Base-by-base conservation (phyloP, 768 basidiomycete species). In the Lepiota brunneoincarnata region DNA sequence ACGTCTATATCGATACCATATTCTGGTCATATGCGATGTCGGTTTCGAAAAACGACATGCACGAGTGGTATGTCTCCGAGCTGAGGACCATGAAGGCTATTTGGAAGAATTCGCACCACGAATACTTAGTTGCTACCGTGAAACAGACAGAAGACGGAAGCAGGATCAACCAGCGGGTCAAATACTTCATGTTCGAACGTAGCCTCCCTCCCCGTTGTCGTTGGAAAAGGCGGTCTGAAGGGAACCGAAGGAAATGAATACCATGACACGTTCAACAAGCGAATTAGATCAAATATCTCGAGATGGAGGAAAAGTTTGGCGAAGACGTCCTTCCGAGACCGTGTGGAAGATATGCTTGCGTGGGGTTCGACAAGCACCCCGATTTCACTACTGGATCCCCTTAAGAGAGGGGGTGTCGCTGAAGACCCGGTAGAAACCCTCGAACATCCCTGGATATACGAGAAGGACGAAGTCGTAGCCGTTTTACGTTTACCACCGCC, bases 381-480 rank as follows among this genome's bases (percentile, higher is more conserved):
- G 6, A 17, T 31, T 24, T 53, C 52, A 39, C n/a, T 45, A 18
- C 20, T 53, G 37, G 17, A 37, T 28, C 43, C 52, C 21, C 36
- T 45, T 35, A 44, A 52, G 21, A 15, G 43, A 38, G 28, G 43
- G 35, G 42, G 41, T 23, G 11, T 35, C 28, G 44, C 43, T 12
- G 23, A 53, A 26, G 52, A 45, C 43, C 52, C 44, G 5, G 44
- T 53, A 12, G 36, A 26, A 18, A 46, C 31, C 38, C 35, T 53
- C 1, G 17, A 45, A 18, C 28, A 53, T 26, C 43, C 52, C 23
- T 46, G 44, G 18, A 44, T 46, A 23, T 37, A 53, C 37, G 23
- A 45, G 26, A 24, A 40, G 24, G 52, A 53, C 36, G 44, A 53
- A 31, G 52, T 53, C 39, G 52, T 53, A 44, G 52, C 52, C 2